Evolutionary conservation across 1,284 basidiomycete species (phyloP).

Genomic region (Apiotrichum porosum): DNA sequence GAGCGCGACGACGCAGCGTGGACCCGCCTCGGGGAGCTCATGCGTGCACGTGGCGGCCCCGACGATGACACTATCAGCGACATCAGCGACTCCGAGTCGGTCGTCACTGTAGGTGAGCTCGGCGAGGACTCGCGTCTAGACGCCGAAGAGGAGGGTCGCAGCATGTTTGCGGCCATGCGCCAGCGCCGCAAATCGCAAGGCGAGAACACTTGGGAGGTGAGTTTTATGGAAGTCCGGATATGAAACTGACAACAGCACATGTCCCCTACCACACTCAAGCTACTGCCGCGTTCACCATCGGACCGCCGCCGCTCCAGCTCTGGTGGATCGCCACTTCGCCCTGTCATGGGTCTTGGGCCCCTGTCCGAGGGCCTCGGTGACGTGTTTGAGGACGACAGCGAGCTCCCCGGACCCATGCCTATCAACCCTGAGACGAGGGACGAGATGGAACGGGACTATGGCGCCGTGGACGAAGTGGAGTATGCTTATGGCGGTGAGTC

Average conservation of each 20-base stretch:
- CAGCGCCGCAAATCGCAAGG: slow-evolving; percentile 24
- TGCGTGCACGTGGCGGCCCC: slow-evolving; percentile 21
- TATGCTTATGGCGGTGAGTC: slow-evolving; percentile 25
- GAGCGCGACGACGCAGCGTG: slow-evolving; percentile 40
- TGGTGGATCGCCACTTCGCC: slow-evolving; percentile 66
- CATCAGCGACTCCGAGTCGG: slow-evolving; percentile 87
- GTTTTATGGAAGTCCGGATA: slow-evolving; percentile 27
- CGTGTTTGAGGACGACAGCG: slow-evolving; percentile 57
- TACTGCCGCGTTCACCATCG: slow-evolving; percentile 78
- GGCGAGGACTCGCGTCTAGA: slow-evolving; percentile 62
- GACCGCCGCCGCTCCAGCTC: slow-evolving; percentile 61
- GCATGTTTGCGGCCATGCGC: slow-evolving; percentile 51
- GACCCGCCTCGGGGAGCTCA: slow-evolving; percentile 40
- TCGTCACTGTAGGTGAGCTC: slow-evolving; percentile 78
- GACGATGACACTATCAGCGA: slow-evolving; percentile 50
- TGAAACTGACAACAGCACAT: slow-evolving; percentile 61
- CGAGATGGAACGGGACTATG: slow-evolving; percentile 40
- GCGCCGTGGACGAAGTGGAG: slow-evolving; percentile 49
- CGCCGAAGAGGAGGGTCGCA: slow-evolving; percentile 55
- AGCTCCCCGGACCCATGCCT: slow-evolving; percentile 68
- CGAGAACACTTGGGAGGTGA: slow-evolving; percentile 87
- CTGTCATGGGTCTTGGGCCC: slow-evolving; percentile 67
- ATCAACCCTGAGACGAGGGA: slow-evolving; percentile 47
- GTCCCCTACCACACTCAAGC: slow-evolving; percentile 87
- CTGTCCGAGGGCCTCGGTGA: slow-evolving; percentile 60